Conservation (phyloP, 1,139 yeast genomes). For the Waltiozyma sp. region DNA sequence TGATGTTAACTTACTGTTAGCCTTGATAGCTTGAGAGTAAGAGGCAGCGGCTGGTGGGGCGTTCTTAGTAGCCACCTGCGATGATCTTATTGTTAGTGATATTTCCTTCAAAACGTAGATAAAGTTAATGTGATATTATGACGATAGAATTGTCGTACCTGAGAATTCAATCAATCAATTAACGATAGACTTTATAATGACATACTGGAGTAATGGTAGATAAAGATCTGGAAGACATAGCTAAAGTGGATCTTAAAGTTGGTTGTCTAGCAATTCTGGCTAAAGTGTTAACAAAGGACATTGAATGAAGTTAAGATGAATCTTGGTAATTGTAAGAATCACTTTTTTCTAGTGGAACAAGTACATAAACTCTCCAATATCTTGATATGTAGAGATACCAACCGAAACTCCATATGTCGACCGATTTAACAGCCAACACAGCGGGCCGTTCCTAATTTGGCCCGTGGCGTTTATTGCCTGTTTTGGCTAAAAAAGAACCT, state of each 20-base stretch:
- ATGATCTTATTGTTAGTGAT: not conserved
- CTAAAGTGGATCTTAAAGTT: conserved; percentile 8
- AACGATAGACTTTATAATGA: conserved; percentile 4
- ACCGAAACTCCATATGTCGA: too few relatives aligned
- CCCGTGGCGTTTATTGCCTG: too few relatives aligned
- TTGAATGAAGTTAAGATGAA: conserved; percentile 1
- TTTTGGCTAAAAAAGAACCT: too few relatives aligned
- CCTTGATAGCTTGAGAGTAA: conserved; percentile 88
- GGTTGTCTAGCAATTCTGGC: conserved; percentile 15
- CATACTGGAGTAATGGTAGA: conserved; percentile 38
- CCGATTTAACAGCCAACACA: too few relatives aligned
- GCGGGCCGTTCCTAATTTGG: too few relatives aligned
- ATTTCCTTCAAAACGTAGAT: too few relatives aligned
- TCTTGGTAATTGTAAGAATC: too few relatives aligned
- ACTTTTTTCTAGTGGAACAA: too few relatives aligned
- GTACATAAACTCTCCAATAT: too few relatives aligned
- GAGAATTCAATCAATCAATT: not conserved
- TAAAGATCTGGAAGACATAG: conserved; percentile 27
- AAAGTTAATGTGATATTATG: too few relatives aligned
- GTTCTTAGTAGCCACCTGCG: conserved; percentile 48
- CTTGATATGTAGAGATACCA: too few relatives aligned
- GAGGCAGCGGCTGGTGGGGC: conserved; percentile 97
- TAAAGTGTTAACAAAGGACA: conserved; percentile 16
- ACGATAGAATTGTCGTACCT: too few relatives aligned
- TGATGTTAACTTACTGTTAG: conserved; percentile 42